A percentile compares a stretch with the other conserved stretches of the same genome.
Evolutionary conservation across 2,329 filamentous ascomycete species (phyloP).

Genomic region (Hypoxylon sp.): DNA sequence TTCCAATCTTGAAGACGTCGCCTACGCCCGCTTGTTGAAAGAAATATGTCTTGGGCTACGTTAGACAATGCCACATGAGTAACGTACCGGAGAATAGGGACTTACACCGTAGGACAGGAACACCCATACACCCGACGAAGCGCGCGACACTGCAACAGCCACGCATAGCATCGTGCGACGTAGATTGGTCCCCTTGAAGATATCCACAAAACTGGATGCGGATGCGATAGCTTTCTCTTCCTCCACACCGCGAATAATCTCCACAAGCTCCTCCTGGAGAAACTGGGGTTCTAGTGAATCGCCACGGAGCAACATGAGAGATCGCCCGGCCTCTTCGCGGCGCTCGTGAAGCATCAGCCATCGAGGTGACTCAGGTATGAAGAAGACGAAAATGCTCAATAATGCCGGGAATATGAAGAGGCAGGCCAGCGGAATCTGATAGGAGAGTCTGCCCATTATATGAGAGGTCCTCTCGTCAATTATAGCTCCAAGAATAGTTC

Average conservation of each 20-base stretch:
- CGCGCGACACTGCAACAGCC: slow-evolving; percentile 44
- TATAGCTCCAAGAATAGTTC: slow-evolving; percentile 37
- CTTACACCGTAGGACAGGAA: slow-evolving; percentile 49
- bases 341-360: slow-evolving; percentile 52
- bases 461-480: slow-evolving; percentile 41
- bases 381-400: slow-evolving; percentile 44
- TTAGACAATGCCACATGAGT: slow-evolving; percentile 29
- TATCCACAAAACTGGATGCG: slow-evolving; percentile 39
- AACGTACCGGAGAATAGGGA: slow-evolving; percentile 26
- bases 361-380: slow-evolving; percentile 51
- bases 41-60: slow-evolving; percentile 47
- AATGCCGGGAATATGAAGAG: slow-evolving; percentile 40
- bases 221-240: slow-evolving; percentile 46
- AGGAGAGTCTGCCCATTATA: slow-evolving; percentile 39
- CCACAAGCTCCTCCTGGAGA: slow-evolving; percentile 45
- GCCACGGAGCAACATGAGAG: slow-evolving; percentile 47
- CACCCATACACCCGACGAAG: slow-evolving; percentile 51
- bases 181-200: slow-evolving; percentile 46
- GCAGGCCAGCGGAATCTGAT: slow-evolving; percentile 42
- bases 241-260: slow-evolving; percentile 47
- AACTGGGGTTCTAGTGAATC: slow-evolving; percentile 42
- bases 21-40: slow-evolving; percentile 48
- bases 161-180: slow-evolving; percentile 48
- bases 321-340: slow-evolving; percentile 48
- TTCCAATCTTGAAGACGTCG: slow-evolving; percentile 42